These are phyloP conservation scores for Rhodotorula sp. DNA, from an alignment of 1,284 basidiomycete species.

Conservation along the genomic window DNA sequence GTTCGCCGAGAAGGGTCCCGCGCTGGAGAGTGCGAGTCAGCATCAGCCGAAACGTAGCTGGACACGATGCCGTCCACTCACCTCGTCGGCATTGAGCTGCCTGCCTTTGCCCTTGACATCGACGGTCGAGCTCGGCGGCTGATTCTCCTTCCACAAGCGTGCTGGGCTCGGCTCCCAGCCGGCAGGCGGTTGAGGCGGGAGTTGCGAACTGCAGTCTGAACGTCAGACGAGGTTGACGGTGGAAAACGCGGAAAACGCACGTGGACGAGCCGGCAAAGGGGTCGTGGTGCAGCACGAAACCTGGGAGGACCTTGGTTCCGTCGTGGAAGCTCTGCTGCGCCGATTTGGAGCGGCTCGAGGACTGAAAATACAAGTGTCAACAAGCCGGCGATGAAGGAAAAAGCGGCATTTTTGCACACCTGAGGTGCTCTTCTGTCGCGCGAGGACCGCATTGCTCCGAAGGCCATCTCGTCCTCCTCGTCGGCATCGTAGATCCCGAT, in stretches of 20 bases:
- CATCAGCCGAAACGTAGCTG: not conserved
- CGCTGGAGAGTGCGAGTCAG: constrained; percentile 58
- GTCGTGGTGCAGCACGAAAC: constrained; percentile 71
- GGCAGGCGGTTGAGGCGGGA: constrained; percentile 72
- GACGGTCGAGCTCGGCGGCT: constrained; percentile 54
- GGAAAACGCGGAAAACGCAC: constrained; percentile 55
- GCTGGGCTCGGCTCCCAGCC: constrained; percentile 84
- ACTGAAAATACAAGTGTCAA: not conserved
- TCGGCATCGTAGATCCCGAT: constrained; percentile 50
- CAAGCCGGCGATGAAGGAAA: not conserved
- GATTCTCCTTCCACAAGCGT: constrained; percentile 66
- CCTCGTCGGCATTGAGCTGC: constrained; percentile 66
- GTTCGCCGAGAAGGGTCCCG: constrained; percentile 79
- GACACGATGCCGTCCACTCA: constrained; percentile 48
- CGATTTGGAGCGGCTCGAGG: not conserved
- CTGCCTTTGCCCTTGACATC: constrained; percentile 44
- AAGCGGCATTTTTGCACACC: not conserved
- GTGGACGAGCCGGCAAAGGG: constrained; percentile 71
- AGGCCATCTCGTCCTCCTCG: constrained; percentile 63
- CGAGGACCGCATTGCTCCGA: constrained; percentile 49
- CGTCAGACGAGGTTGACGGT: constrained; percentile 69
- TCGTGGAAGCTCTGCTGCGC: constrained; percentile 61
- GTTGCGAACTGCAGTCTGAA: constrained; percentile 50
- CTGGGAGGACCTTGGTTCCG: constrained; percentile 69
- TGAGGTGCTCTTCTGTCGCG: constrained; percentile 2